Evolutionary conservation across 768 basidiomycete species (phyloP).

Genomic region (Lepiota subincarnata): DNA sequence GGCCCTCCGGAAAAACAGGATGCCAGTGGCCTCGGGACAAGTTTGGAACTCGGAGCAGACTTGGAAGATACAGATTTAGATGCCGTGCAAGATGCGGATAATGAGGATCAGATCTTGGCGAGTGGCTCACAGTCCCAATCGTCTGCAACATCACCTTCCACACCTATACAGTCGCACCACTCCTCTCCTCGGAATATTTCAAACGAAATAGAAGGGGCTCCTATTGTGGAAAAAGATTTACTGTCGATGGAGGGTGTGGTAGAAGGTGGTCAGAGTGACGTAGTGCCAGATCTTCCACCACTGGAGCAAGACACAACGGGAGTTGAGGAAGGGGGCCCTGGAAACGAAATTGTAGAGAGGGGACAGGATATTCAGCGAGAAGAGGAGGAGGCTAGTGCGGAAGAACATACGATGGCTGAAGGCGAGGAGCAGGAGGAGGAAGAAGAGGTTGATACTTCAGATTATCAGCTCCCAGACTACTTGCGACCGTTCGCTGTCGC

Average conservation of each 20-base stretch:
- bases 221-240: no score
- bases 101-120: conserved; percentile 6
- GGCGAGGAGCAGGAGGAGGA: conserved; percentile 30
- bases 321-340: neutral
- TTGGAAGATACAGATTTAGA: neutral
- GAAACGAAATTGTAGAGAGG: conserved; percentile 12
- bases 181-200: no score
- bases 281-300: neutral
- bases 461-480: conserved; percentile 44
- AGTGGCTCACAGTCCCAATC: no score
- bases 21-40: no score
- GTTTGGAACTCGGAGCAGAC: no score
- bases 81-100: conserved; percentile 4
- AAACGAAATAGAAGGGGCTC: no score
- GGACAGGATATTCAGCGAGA: conserved; percentile 19
- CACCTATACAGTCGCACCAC: no score
- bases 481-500: conserved; percentile 69
- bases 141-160: no score
- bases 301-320: neutral
- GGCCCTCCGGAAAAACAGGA: no score
- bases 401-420: conserved; percentile 28
- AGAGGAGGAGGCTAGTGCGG: conserved; percentile 7
- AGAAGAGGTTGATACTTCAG: conserved; percentile 26
- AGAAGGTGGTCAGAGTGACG: no score
- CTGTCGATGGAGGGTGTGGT: no score